Percentiles rank a stretch among this genome's conserved stretches.
These are phyloP conservation scores for Saccharomyces jurei DNA, from an alignment of 805 yeast species.

Conservation along the genomic window DNA sequence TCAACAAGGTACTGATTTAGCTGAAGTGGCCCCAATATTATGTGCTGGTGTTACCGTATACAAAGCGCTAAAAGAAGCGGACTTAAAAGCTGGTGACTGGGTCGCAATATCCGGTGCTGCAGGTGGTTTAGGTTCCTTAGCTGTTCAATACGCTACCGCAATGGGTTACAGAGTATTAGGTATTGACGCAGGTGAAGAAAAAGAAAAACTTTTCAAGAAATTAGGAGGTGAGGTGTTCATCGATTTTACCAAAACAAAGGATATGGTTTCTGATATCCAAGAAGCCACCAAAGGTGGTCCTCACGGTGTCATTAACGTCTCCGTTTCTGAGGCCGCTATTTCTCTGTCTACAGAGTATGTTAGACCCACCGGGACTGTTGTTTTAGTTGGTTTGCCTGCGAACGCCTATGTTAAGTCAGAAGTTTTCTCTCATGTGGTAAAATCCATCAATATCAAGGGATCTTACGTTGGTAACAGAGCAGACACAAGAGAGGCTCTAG, in stretches of 20 bases:
- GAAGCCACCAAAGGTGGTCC: slow-evolving; percentile 61
- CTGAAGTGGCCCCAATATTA: slow-evolving; percentile 55
- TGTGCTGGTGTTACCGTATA: slow-evolving; percentile 60
- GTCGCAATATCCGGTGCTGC: slow-evolving; percentile 54
- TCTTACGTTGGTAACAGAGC: slow-evolving; percentile 86
- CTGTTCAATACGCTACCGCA: slow-evolving; percentile 51
- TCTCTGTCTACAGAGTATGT: slow-evolving; percentile 47
- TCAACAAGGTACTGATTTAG: slow-evolving; percentile 65
- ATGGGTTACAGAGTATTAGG: slow-evolving; percentile 51
- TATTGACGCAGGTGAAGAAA: slow-evolving; percentile 50
- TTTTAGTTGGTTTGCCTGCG: slow-evolving; percentile 69
- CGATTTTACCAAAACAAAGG: slow-evolving; percentile 46
- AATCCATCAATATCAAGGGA: slow-evolving; percentile 61
- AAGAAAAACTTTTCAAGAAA: slow-evolving; percentile 36
- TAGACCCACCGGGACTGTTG: slow-evolving; percentile 62
- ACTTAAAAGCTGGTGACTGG: slow-evolving; percentile 47
- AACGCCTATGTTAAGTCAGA: slow-evolving; percentile 58
- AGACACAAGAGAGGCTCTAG: slow-evolving; percentile 68
- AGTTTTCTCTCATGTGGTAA: slow-evolving; percentile 65
- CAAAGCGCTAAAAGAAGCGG: slow-evolving; percentile 49
- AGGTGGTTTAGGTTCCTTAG: slow-evolving; percentile 55
- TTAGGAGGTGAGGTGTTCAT: slow-evolving; percentile 49
- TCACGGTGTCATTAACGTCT: slow-evolving; percentile 62
- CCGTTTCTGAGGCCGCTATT: slow-evolving; percentile 61
- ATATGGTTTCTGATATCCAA: slow-evolving; percentile 44